phyloP scores from a whole-genome alignment of 176 grass and related monocot genomes.

The Canna indica region DNA sequence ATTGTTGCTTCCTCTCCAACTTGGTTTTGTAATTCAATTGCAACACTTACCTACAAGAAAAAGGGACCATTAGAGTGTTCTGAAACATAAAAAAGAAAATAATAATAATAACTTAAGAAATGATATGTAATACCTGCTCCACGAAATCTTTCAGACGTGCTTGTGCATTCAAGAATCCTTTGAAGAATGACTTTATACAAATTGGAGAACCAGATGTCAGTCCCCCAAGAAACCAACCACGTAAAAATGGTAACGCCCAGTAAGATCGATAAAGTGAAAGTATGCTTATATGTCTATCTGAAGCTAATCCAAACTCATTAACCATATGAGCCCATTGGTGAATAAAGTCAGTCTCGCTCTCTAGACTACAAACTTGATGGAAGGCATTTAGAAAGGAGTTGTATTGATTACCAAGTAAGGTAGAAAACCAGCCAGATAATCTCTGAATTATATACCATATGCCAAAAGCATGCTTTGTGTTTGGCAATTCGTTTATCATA shows the following conservation, averaged over 20 bases:
- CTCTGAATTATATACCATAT: slow-evolving; percentile 31
- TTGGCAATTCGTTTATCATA: slow-evolving; percentile 26
- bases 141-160: slow-evolving; percentile 41
- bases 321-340: slow-evolving; percentile 32
- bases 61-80: neutral
- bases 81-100: neutral
- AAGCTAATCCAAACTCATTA: slow-evolving; percentile 35
- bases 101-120: neutral
- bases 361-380: slow-evolving; percentile 25
- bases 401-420: slow-evolving; percentile 28
- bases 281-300: slow-evolving; percentile 31
- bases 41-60: slow-evolving; percentile 30
- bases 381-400: slow-evolving; percentile 31
- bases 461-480: slow-evolving; percentile 34
- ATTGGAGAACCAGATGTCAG: slow-evolving; percentile 18
- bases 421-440: slow-evolving; percentile 36
- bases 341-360: slow-evolving; percentile 30
- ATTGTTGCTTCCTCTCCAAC: slow-evolving; percentile 34
- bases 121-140: slow-evolving; percentile 28
- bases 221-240: slow-evolving; percentile 41
- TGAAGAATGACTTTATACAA: slow-evolving; percentile 34
- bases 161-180: slow-evolving; percentile 32
- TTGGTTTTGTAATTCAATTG: slow-evolving; percentile 47
- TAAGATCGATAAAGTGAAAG: slow-evolving; percentile 24
- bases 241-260: slow-evolving; percentile 32